phyloP scores from a whole-genome alignment of 202 grass and related monocot species.

The Setaria viridis region DNA sequence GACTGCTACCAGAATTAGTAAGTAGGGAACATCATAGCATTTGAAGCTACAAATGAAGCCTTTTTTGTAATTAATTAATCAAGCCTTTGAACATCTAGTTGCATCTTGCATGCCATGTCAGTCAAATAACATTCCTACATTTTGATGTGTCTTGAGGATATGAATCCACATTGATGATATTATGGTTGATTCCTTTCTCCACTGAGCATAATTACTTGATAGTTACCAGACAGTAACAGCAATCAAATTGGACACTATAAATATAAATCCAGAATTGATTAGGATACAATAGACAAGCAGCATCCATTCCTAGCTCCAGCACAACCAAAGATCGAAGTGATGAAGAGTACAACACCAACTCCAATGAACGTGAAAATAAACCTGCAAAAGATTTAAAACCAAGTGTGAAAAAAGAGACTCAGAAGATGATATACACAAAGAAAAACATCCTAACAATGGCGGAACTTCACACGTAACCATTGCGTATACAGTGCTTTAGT shows the following conservation, averaged over 20 bases:
- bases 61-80: conserved; percentile 33
- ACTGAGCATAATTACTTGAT: conserved; percentile 13
- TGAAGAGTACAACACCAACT: conserved; percentile 68
- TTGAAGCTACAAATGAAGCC: conserved; percentile 5
- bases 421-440: not conserved
- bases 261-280: conserved; percentile 20
- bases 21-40: not conserved
- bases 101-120: not conserved
- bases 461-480: not conserved
- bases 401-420: conserved; percentile 15
- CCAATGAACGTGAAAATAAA: conserved; percentile 93
- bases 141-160: not conserved
- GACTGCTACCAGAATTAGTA: not conserved
- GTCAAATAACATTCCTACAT: conserved; percentile 8
- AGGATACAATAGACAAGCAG: conserved; percentile 98
- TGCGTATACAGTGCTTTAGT: not conserved
- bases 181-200: not conserved
- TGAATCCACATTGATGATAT: not conserved
- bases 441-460: not conserved
- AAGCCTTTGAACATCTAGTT: not conserved
- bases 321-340: conserved; percentile 86
- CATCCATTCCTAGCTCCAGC: conserved; percentile 80
- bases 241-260: conserved; percentile 5
- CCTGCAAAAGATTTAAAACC: conserved; percentile 52
- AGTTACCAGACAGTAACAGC: conserved; percentile 5